Percentiles rank a stretch among this genome's conserved stretches.
Conservation (phyloP, 2,329 filamentous ascomycete species). For the Thelonectria blattea region DNA sequence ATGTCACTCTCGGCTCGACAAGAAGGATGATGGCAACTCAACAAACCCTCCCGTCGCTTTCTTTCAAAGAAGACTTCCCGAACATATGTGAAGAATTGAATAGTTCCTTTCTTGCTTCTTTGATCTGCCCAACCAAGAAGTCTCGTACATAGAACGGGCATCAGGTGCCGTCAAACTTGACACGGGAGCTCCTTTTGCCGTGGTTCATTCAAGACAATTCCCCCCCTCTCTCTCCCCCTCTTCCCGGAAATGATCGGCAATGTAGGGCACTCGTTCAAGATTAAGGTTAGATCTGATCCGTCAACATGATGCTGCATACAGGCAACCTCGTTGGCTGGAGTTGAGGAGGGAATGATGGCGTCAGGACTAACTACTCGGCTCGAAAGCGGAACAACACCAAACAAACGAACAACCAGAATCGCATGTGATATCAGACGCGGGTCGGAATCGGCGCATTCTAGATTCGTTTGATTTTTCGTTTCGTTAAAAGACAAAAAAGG, state of each 20-base stretch:
- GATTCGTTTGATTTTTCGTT: neutral
- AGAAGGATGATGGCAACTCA: neutral
- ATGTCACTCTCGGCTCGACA: neutral
- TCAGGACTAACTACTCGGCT: no score
- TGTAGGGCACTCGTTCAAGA: neutral
- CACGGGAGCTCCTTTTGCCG: no score
- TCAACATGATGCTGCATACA: neutral
- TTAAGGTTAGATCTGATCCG: slow-evolving; percentile 13
- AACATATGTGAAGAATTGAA: neutral
- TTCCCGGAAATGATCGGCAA: neutral
- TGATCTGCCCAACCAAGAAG: no score
- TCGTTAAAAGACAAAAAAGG: no score
- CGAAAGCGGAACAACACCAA: neutral
- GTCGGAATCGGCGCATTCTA: neutral
- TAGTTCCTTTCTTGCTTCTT: no score
- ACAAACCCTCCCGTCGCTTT: neutral
- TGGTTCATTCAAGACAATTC: no score
- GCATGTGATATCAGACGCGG: neutral
- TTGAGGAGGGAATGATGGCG: neutral
- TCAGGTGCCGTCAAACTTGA: no score
- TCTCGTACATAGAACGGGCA: no score
- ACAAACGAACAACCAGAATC: neutral
- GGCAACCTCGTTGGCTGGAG: neutral
- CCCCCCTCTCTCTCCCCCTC: neutral
- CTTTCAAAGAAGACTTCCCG: neutral